Base-by-base conservation (phyloP, 176 grass and related monocot species). In the Cocos nucifera region DNA sequence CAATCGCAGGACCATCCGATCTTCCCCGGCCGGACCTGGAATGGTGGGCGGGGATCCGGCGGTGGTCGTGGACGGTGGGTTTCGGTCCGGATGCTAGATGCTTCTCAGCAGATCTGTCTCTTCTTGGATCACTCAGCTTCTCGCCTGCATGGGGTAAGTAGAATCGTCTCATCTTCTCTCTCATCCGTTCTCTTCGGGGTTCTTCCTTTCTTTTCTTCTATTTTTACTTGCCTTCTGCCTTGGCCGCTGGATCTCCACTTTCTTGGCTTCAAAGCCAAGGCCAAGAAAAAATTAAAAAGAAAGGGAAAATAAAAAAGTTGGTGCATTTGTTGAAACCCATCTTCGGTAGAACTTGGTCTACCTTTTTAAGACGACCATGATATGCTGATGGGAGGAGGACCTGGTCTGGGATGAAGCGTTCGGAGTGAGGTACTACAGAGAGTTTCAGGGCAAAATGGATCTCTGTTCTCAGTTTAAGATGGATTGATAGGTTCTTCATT, bases 101-200 rank as follows among this genome's bases (percentile, higher is more conserved):
- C 80, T 84, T 54, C 57, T 77, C 61, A 75, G 77, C 83, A 76
- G 80, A 80, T 87, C 86, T 60, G 54, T 84, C 72, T 64, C 80
- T 67, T 70, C 79, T 64, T 89, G 86, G 90, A 84, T 80, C 53
- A 73, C 77, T 58, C 86, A 78, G 22, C 59, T 95, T 63, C 77
- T 95, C 83, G 79, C 79, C 64, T 86, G 77, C 77, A 95, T 95
- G 90, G 86, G 90, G 90, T 95, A 82, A 78, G 71, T 71, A 49
- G 35, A 1, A 12, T 44, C 59, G 12, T 19, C 29, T 59, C 51
- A 3, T 60, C 58, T 39, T 3, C 56, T 67, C 51, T 53, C 9
- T 23, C 44, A 4, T 60, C 58, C 48, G 7, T 56, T 67, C 56
- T 53, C 9, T 23, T 17, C 35, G 2, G 35, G 1, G 10, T 44